Conservation (phyloP, 805 yeast genomes). For the Starmerella lactis-condensi region DNA sequence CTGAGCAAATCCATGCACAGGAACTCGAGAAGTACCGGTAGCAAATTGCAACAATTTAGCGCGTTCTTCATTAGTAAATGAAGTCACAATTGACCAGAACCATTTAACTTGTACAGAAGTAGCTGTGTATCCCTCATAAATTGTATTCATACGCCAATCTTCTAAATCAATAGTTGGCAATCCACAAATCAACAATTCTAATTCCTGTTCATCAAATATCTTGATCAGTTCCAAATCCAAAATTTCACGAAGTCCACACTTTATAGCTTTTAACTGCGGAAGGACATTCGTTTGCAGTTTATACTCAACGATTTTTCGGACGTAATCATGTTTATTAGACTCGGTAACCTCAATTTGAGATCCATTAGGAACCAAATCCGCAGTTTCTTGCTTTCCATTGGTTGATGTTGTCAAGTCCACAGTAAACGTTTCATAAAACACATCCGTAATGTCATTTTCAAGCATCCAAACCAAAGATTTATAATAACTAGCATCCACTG, state of each 20-base stretch:
- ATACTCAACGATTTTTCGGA: slow-evolving; percentile 67
- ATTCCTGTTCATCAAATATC: slow-evolving; percentile 86
- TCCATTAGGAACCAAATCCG: slow-evolving; percentile 73
- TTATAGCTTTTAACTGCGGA: slow-evolving; percentile 72
- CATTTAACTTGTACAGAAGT: slow-evolving; percentile 78
- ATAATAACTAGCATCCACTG: slow-evolving; percentile 77
- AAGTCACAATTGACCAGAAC: slow-evolving; percentile 95
- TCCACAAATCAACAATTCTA: slow-evolving; percentile 82
- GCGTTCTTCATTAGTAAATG: slow-evolving; percentile 82
- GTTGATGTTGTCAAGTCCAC: slow-evolving; percentile 56
- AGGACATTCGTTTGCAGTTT: slow-evolving; percentile 63
- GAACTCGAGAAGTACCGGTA: slow-evolving; percentile 94
- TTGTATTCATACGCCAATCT: slow-evolving; percentile 84
- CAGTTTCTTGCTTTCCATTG: slow-evolving; percentile 57
- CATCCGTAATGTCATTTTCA: slow-evolving; percentile 89
- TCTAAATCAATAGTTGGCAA: slow-evolving; percentile 89
- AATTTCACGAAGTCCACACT: slow-evolving; percentile 72
- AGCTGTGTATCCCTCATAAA: slow-evolving; percentile 59
- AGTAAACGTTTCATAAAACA: slow-evolving; percentile 83
- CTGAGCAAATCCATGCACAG: slow-evolving; percentile 81
- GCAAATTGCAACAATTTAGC: slow-evolving; percentile 89
- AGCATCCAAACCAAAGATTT: slow-evolving; percentile 90
- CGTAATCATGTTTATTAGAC: slow-evolving; percentile 78
- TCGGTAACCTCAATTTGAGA: slow-evolving; percentile 73
- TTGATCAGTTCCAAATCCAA: slow-evolving; percentile 68